Conservation (phyloP, 2,329 filamentous ascomycete species). For the Epichloe bromicola region DNA sequence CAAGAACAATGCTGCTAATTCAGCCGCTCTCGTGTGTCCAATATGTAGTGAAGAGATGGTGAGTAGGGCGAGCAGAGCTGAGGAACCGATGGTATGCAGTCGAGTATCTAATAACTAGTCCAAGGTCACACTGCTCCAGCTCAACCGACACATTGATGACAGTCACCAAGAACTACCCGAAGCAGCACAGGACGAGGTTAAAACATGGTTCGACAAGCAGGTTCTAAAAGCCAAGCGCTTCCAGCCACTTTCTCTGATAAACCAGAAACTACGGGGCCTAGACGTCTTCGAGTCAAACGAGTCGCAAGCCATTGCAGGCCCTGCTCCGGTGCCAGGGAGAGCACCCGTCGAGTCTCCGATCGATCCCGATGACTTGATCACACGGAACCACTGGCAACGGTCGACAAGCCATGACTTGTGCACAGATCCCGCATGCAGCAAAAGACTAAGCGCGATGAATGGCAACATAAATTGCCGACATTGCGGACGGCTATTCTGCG, state of each 20-base stretch:
- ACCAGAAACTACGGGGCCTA: constrained; percentile 84
- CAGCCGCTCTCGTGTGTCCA: constrained; percentile 72
- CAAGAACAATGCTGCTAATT: constrained; percentile 32
- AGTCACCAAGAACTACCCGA: constrained; percentile 80
- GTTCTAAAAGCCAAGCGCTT: constrained; percentile 88
- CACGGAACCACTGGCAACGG: constrained; percentile 78
- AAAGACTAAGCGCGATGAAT: constrained; percentile 63
- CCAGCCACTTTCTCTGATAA: constrained; percentile 79
- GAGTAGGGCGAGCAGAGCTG: constrained; percentile 13
- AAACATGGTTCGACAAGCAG: constrained; percentile 93
- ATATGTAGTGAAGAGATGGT: constrained; percentile 99
- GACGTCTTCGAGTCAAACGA: constrained; percentile 93
- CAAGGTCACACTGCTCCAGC: constrained; percentile 84
- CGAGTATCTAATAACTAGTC: neutral
- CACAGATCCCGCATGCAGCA: constrained; percentile 76
- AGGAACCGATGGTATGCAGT: neutral
- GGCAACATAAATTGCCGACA: constrained; percentile 87
- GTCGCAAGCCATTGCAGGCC: constrained; percentile 27
- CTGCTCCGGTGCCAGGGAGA: constrained; percentile 21
- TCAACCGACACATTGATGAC: constrained; percentile 80
- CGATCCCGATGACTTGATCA: constrained; percentile 86
- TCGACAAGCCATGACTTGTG: constrained; percentile 63
- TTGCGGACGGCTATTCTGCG: constrained; percentile 88
- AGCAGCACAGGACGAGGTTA: constrained; percentile 83
- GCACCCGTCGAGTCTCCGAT: constrained; percentile 29